These are phyloP conservation scores for Bruguiera gymnorhiza DNA, from an alignment of 345 rosid genomes.

Conservation along the genomic window DNA sequence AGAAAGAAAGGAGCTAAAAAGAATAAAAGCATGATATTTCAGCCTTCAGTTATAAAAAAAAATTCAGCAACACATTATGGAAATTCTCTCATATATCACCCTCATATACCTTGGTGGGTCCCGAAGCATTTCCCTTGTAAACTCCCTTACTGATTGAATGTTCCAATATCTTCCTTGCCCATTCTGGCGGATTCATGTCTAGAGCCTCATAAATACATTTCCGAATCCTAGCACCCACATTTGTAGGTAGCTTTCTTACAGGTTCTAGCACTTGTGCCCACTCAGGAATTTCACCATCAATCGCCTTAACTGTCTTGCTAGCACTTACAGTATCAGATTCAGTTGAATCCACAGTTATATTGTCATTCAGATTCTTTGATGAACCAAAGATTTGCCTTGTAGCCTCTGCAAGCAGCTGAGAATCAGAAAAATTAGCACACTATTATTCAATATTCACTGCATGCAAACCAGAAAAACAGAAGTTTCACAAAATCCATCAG, in stretches of 20 bases:
- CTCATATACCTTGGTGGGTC: constrained; percentile 39
- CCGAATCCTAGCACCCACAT: constrained; percentile 41
- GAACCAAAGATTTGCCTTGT: constrained; percentile 35
- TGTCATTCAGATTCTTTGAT: constrained; percentile 17
- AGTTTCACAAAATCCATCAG: background rate
- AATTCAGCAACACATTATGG: background rate
- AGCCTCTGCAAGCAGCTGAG: constrained; percentile 47
- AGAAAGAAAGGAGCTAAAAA: background rate
- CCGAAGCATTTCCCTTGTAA: constrained; percentile 47
- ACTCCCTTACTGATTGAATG: constrained; percentile 38
- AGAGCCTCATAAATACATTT: constrained; percentile 34
- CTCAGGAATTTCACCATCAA: constrained; percentile 29
- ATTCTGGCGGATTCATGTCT: constrained; percentile 33
- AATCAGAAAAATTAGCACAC: constrained; percentile 22
- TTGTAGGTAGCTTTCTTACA: constrained; percentile 39
- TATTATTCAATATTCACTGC: constrained; percentile 13
- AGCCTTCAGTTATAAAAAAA: background rate
- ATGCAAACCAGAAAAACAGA: constrained; percentile 2
- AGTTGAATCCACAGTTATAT: constrained; percentile 12
- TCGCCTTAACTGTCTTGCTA: constrained; percentile 7
- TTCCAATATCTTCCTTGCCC: constrained; percentile 34
- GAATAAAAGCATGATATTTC: background rate
- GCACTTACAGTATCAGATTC: constrained; percentile 13
- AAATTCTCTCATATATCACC: background rate
- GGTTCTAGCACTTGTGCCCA: constrained; percentile 37